A percentile compares a stretch with the other conserved stretches of the same genome.
Evolutionary conservation across 345 rosid genomes (phyloP).

Genomic region (Gossypium arboreum): DNA sequence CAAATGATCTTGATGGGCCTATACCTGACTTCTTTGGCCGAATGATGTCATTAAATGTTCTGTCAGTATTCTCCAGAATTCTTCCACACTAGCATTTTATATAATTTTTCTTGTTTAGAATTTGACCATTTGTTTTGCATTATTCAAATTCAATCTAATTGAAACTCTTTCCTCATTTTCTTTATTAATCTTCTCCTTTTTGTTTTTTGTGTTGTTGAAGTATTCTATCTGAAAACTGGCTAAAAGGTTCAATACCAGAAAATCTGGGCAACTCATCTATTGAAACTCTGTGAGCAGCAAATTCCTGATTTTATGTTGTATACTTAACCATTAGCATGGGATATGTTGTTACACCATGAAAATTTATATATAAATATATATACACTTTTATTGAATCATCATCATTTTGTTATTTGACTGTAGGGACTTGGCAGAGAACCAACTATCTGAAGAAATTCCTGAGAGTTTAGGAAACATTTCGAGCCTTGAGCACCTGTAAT

Average conservation of each 20-base stretch:
- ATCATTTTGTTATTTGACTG: not conserved
- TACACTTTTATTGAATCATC: not conserved
- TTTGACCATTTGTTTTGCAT: not conserved
- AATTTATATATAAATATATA: not conserved
- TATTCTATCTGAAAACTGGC: not conserved
- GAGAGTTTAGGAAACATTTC: conserved; percentile 13
- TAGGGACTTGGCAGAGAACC: conserved; percentile 9
- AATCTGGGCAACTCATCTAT: not conserved
- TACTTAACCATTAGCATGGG: too few species aligned
- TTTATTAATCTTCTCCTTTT: not conserved
- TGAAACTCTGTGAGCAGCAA: not conserved
- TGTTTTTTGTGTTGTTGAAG: not conserved
- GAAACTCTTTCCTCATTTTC: not conserved
- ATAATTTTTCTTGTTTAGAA: not conserved
- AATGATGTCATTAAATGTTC: not conserved
- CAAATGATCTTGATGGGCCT: conserved; percentile 9
- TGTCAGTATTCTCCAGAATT: conserved; percentile 2
- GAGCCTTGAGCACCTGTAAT: conserved; percentile 7
- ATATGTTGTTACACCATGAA: not conserved
- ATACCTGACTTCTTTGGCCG: conserved; percentile 8
- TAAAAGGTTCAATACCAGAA: conserved; percentile 2
- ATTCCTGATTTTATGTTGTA: too few species aligned
- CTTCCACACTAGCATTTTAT: not conserved
- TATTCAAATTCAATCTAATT: not conserved
- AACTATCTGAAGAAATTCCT: not conserved